Base-by-base conservation (phyloP, 2,329 filamentous ascomycete genomes). In the Fusarium veterinarium region DNA sequence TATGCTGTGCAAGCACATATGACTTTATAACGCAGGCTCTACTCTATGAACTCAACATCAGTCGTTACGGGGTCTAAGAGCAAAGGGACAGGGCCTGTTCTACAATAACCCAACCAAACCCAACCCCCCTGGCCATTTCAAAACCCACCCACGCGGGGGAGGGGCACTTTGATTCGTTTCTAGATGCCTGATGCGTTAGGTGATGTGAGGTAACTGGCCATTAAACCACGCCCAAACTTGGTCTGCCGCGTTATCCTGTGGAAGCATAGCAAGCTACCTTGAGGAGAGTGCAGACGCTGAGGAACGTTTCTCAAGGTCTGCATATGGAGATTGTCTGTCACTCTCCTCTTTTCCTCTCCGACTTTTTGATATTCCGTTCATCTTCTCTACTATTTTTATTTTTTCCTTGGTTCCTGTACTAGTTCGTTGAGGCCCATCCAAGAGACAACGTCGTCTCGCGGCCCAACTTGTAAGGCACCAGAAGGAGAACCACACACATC, bases 391-490 rank as follows among this genome's bases (percentile, higher is more conserved):
- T 33, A 28, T 45, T 14, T 31, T 53, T 20, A 33, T 23, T 49
- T 51, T 14, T 46, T 37, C 23, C 45, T 33, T 51, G 48, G 56
- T 60, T 41, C 25, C 20, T 58, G n/a, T 64, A 31, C 40, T 69
- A 64, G 64, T 64, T 41, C 37, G 51, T 60, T 71, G 45, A 60
- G 55, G 42, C 60, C 45, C 56, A 59, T 55, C 38, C 42, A 28
- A 65, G 58, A 37, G 53, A 37, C 53, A 42, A 28, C 37, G 37
- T 69, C 60, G 56, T 67, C 69, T 76, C 66, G 76, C 76, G 71
- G 75, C 76, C 76, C 75, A 77, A 77, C 67, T 77, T 67, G 63
- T 69, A 72, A 76, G 76, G 74, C 76, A 73, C 45, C 66, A 69
- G 66, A 64, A 37, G 35, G 5, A 48, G 55, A 45, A 60, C 53